Conservation (phyloP, 2,329 filamentous ascomycete species). For the Fonsecaea multimorphosa region DNA sequence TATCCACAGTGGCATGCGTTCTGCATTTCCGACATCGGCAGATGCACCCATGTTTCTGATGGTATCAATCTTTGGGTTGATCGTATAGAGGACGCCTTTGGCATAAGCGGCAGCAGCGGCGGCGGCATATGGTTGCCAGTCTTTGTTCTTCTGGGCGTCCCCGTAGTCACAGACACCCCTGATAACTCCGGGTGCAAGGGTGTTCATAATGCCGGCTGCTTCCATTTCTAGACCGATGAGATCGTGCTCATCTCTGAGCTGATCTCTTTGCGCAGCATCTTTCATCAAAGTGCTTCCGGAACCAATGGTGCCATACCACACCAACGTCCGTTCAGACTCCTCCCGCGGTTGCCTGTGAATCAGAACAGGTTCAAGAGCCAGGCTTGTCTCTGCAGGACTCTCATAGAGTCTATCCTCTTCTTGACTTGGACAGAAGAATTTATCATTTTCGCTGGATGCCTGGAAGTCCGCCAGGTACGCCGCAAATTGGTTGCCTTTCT, state of each 20-base stretch:
- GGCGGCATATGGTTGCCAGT: conserved; percentile 41
- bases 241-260: conserved; percentile 22
- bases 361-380: conserved; percentile 7
- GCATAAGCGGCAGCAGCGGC: conserved; percentile 40
- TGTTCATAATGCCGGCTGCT: conserved; percentile 36
- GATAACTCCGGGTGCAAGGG: conserved; percentile 20
- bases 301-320: conserved; percentile 40
- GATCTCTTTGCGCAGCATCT: conserved; percentile 34
- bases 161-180: conserved; percentile 42
- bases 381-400: neutral
- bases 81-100: conserved; percentile 30
- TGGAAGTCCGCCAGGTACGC: neutral
- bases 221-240: conserved; percentile 42
- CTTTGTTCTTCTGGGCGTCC: conserved; percentile 41
- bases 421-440: neutral
- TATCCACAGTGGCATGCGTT: neutral
- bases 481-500: conserved; percentile 5
- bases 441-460: conserved; percentile 2
- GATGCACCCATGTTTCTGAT: neutral
- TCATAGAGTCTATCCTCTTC: neutral
- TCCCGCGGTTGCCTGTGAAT: neutral
- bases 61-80: neutral
- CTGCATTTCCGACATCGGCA: neutral
- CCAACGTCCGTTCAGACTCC: neutral
- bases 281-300: conserved; percentile 42